Evolutionary conservation across 1,284 basidiomycete genomes (phyloP).

Genomic region (Xerocomus nothofagi): DNA sequence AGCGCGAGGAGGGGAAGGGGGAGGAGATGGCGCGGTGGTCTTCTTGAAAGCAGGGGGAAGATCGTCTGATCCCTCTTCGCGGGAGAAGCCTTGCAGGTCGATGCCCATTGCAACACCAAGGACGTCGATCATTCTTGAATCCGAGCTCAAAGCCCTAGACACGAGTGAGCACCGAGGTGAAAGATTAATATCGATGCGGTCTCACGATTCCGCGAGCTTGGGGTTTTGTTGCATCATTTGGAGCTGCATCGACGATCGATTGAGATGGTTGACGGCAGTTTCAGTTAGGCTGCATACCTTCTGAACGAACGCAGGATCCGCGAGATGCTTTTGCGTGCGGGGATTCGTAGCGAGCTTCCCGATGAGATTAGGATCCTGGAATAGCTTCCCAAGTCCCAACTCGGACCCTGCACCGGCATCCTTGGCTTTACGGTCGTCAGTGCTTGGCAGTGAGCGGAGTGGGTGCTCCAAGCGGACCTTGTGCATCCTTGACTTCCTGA

Average conservation of each 20-base stretch:
- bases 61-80: slow-evolving; percentile 85
- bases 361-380: slow-evolving; percentile 82
- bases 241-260: slow-evolving; percentile 41
- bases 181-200: neutral
- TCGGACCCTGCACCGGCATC: slow-evolving; percentile 44
- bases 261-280: neutral
- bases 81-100: slow-evolving; percentile 85
- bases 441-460: neutral
- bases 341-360: slow-evolving; percentile 86
- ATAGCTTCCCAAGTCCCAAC: slow-evolving; percentile 74
- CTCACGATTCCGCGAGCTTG: slow-evolving; percentile 53
- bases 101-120: slow-evolving; percentile 93
- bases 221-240: slow-evolving; percentile 66
- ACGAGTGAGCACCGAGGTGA: slow-evolving; percentile 10
- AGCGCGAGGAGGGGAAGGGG: slow-evolving; percentile 44
- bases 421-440: slow-evolving; percentile 36
- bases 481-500: slow-evolving; percentile 81
- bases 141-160: slow-evolving; percentile 55
- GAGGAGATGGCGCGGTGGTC: slow-evolving; percentile 35
- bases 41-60: slow-evolving; percentile 61
- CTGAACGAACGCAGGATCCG: slow-evolving; percentile 79
- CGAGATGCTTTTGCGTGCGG: slow-evolving; percentile 79
- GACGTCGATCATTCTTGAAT: slow-evolving; percentile 93
- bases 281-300: slow-evolving; percentile 42
- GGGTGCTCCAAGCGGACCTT: slow-evolving; percentile 46